These are phyloP conservation scores for Boletus sp. DNA, from an alignment of 768 basidiomycete species.

Conservation along the genomic window DNA sequence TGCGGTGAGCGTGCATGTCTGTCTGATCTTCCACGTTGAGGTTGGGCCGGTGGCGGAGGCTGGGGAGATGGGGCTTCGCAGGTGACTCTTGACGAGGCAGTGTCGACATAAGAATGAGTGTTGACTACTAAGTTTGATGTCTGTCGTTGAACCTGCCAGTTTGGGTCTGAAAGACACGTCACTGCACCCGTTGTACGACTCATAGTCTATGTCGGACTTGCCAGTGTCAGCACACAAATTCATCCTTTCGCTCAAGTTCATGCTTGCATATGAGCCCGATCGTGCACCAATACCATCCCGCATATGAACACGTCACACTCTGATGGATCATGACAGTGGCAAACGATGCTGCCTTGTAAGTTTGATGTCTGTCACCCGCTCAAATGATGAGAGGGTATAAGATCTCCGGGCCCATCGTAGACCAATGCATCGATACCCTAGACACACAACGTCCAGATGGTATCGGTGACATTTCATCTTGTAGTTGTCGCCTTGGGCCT, in stretches of 20 bases:
- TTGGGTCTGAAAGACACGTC: constrained; percentile 17
- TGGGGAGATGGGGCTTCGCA: constrained; percentile 26
- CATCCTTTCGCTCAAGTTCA: not conserved
- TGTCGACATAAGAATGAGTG: constrained; percentile 23
- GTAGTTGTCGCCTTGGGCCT: constrained; percentile 25
- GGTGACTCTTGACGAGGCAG: constrained; percentile 25
- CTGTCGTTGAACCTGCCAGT: constrained; percentile 5
- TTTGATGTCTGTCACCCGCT: not conserved
- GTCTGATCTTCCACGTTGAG: constrained; percentile 39
- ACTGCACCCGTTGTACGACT: not conserved
- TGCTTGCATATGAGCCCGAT: no score
- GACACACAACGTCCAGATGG: constrained; percentile 5
- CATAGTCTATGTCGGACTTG: no score
- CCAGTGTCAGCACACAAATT: not conserved
- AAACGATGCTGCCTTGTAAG: no score
- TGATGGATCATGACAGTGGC: no score
- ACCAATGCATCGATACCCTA: not conserved
- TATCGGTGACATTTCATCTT: constrained; percentile 3
- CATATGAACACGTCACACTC: no score
- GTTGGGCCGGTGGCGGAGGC: constrained; percentile 31
- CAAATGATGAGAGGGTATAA: constrained; percentile 4
- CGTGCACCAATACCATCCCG: no score
- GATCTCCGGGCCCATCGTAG: not conserved
- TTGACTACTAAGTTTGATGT: constrained; percentile 6
- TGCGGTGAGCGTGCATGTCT: constrained; percentile 33